Evolutionary conservation across 495 filamentous ascomycete genomes (phyloP).

Genomic region (Penicillium bialowiezense): DNA sequence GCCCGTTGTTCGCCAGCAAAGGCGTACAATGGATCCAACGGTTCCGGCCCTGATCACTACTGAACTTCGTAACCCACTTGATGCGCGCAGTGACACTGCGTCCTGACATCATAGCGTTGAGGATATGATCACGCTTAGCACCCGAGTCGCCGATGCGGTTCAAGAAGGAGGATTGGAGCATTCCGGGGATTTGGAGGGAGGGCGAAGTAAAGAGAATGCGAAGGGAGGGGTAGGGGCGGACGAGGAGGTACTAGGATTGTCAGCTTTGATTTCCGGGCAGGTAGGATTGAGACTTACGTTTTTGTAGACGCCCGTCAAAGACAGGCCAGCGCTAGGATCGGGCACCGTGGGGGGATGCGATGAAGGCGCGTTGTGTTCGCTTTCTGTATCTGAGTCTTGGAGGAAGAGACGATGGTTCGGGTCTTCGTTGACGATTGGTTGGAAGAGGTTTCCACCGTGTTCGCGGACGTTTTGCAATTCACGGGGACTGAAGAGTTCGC

Average conservation of each 20-base stretch:
- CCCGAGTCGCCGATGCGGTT: constrained; percentile 51
- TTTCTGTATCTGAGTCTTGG: constrained; percentile 10
- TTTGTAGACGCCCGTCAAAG: constrained; percentile 44
- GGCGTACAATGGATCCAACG: constrained; percentile 64
- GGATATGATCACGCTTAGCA: constrained; percentile 53
- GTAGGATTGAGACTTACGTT: constrained; percentile 27
- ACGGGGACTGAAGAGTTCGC: constrained; percentile 54
- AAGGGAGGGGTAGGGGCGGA: constrained; percentile 57
- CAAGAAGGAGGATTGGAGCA: constrained; percentile 57
- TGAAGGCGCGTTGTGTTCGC: neutral
- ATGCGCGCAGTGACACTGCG: constrained; percentile 64
- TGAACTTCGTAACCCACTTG: constrained; percentile 50
- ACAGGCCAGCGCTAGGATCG: constrained; percentile 6
- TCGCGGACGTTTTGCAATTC: constrained; percentile 51
- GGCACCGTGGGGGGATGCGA: neutral
- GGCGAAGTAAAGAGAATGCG: constrained; percentile 63
- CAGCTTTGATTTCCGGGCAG: neutral
- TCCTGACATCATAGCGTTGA: constrained; percentile 53
- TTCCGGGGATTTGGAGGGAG: constrained; percentile 54
- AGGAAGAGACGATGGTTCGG: constrained; percentile 8
- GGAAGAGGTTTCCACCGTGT: constrained; percentile 32
- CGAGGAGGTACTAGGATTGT: constrained; percentile 50
- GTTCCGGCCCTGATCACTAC: constrained; percentile 41
- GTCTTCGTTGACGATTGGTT: constrained; percentile 19
- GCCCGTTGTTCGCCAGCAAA: constrained; percentile 52